A percentile compares a stretch with the other conserved stretches of the same genome.
Evolutionary conservation across 208 protist species (phyloP).

Genomic region (Trypanosoma scelopori): DNA sequence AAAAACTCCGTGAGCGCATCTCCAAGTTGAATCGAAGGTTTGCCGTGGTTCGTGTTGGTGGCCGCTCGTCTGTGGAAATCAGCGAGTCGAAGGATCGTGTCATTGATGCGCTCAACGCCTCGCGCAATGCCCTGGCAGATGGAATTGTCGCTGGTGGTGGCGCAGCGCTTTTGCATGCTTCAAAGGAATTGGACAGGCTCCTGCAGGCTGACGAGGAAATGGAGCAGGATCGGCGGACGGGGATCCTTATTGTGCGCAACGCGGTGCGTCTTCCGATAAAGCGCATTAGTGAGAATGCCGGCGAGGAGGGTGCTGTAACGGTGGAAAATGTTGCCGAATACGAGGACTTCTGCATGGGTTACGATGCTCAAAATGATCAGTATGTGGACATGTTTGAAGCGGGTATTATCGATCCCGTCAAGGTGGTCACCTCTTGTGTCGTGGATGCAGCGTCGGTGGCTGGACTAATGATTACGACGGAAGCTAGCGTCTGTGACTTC

Average conservation of each 20-base stretch:
- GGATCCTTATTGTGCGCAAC: constrained; percentile 88
- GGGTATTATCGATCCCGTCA: constrained; percentile 99
- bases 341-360: constrained; percentile 91
- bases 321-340: constrained; percentile 96
- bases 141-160: constrained; percentile 99
- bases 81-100: constrained; percentile 99
- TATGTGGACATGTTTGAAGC: constrained; percentile 98
- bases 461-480: constrained; percentile 99
- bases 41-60: constrained; percentile 97
- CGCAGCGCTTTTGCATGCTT: constrained; percentile 95
- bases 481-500: constrained; percentile 96
- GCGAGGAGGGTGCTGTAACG: constrained; percentile 97
- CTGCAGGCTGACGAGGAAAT: constrained; percentile 86
- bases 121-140: constrained; percentile 98
- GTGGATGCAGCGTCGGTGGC: constrained; percentile 97
- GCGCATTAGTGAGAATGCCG: constrained; percentile 98
- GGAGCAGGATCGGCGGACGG: constrained; percentile 76
- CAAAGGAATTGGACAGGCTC: constrained; percentile 89
- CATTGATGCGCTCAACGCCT: constrained; percentile 99
- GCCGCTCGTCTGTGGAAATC: constrained; percentile 98
- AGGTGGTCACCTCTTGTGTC: constrained; percentile 98
- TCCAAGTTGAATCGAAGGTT: constrained; percentile 83
- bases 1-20: constrained; percentile 96
- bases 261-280: constrained; percentile 88
- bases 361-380: constrained; percentile 93